These are phyloP conservation scores for Euphorbia pulcherrima DNA, from an alignment of 345 rosid species.

Conservation along the genomic window DNA sequence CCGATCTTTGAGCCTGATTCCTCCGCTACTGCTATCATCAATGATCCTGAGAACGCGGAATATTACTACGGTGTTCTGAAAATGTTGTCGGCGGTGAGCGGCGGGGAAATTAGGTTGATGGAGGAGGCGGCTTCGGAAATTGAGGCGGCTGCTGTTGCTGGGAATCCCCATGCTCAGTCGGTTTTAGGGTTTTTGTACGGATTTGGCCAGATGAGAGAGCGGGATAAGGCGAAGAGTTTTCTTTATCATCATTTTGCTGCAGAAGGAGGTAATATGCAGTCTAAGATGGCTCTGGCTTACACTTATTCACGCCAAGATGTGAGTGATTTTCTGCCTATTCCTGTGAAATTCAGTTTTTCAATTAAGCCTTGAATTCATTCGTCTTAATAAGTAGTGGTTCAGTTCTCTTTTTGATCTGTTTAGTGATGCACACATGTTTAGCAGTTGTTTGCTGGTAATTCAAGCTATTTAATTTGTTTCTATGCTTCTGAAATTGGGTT, in stretches of 20 bases:
- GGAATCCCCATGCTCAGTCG: constrained; percentile 79
- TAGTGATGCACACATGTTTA: background rate
- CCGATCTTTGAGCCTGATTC: constrained; percentile 77
- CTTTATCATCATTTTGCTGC: constrained; percentile 73
- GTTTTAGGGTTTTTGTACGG: constrained; percentile 65
- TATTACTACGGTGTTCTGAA: constrained; percentile 56
- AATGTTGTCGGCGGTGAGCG: constrained; percentile 48
- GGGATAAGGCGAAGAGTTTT: constrained; percentile 67
- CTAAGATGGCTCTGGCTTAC: constrained; percentile 89
- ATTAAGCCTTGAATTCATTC: background rate
- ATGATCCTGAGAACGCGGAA: constrained; percentile 25
- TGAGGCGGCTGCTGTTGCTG: constrained; percentile 48
- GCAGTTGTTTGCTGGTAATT: background rate
- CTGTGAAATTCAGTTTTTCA: background rate
- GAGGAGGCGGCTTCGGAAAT: constrained; percentile 70
- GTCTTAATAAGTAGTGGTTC: background rate
- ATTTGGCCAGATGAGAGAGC: constrained; percentile 64
- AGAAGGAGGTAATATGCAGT: constrained; percentile 75
- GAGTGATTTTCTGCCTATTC: constrained; percentile 23
- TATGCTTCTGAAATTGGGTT: background rate
- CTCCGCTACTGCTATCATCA: constrained; percentile 11
- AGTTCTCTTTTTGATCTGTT: background rate
- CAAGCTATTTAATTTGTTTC: background rate
- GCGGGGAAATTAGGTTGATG: constrained; percentile 54
- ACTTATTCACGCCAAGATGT: constrained; percentile 86